Conservation (phyloP, 2,329 filamentous ascomycete species). For the Hawksworthiomyces lignivorus region DNA sequence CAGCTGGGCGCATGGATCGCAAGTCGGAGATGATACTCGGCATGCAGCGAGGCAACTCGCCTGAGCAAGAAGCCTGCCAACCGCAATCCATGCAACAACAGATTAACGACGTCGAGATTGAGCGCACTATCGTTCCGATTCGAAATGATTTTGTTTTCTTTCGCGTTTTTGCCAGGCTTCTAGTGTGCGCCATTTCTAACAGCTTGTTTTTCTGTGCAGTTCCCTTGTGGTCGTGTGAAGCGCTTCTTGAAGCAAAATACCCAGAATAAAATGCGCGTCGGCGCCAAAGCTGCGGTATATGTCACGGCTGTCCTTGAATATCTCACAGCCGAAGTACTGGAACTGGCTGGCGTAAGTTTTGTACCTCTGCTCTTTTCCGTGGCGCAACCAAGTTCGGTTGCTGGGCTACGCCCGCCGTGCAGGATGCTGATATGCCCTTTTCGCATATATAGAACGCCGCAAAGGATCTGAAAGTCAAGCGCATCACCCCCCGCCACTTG, state of each 20-base stretch:
- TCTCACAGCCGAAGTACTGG: constrained; percentile 93
- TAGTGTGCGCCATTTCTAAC: constrained; percentile 1
- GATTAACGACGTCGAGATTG: no score
- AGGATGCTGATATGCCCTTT: not conserved
- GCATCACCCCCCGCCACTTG: constrained; percentile 94
- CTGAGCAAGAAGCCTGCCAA: no score
- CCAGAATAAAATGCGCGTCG: constrained; percentile 99
- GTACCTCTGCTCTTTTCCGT: no score
- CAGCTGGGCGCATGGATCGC: no score
- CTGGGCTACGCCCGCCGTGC: no score
- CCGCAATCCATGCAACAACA: no score
- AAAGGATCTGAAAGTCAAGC: constrained; percentile 99
- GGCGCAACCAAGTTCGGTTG: no score
- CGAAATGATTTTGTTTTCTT: constrained; percentile 5
- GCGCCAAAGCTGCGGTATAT: constrained; percentile 96
- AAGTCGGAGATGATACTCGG: no score
- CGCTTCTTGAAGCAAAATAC: constrained; percentile 99
- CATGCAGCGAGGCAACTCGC: no score
- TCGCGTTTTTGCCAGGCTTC: not conserved
- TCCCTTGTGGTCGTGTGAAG: constrained; percentile 99
- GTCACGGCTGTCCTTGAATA: constrained; percentile 98
- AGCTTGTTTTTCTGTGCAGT: constrained; percentile 47
- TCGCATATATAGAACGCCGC: constrained; percentile 76
- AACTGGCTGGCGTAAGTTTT: constrained; percentile 74
- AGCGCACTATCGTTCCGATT: no score